These are phyloP conservation scores for Phaeophleospora eucalypticola DNA, from an alignment of 2,329 filamentous ascomycete genomes.

Conservation along the genomic window DNA sequence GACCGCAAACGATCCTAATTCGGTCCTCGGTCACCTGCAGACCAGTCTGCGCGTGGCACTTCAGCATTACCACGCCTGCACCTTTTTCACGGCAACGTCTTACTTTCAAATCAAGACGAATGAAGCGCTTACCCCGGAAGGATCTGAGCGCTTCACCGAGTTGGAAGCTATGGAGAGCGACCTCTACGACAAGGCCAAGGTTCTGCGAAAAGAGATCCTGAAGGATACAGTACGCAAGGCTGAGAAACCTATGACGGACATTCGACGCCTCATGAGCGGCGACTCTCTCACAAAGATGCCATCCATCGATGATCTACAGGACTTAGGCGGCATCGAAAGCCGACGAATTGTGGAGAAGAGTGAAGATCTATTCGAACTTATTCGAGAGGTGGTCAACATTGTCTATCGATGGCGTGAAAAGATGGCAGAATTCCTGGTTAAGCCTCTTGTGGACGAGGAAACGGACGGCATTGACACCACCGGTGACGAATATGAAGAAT, in stretches of 20 bases:
- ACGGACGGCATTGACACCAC: conserved; percentile 65
- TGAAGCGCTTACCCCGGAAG: conserved; percentile 57
- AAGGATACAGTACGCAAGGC: conserved; percentile 55
- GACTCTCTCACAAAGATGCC: conserved; percentile 53
- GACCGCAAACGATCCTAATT: conserved; percentile 22
- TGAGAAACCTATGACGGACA: conserved; percentile 58
- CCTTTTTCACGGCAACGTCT: conserved; percentile 80
- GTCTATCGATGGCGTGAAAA: conserved; percentile 72
- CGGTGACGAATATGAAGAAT: conserved; percentile 85
- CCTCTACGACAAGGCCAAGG: conserved; percentile 74
- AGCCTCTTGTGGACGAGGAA: conserved; percentile 79
- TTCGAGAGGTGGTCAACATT: conserved; percentile 68
- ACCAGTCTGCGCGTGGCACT: conserved; percentile 67
- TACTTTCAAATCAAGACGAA: conserved; percentile 80
- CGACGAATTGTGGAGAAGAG: conserved; percentile 62
- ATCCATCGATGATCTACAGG: conserved; percentile 46
- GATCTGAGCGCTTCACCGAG: conserved; percentile 61
- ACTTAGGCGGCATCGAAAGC: conserved; percentile 68
- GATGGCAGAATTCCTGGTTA: conserved; percentile 66
- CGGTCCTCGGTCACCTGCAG: conserved; percentile 37
- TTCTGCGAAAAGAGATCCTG: conserved; percentile 74
- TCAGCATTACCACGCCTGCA: conserved; percentile 74
- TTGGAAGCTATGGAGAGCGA: conserved; percentile 68
- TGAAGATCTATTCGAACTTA: conserved; percentile 57
- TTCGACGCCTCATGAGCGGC: conserved; percentile 43